A percentile compares a stretch with the other conserved stretches of the same genome.
phyloP scores from a whole-genome alignment of 2,329 filamentous ascomycete species.

The Ophiostoma sp. region DNA sequence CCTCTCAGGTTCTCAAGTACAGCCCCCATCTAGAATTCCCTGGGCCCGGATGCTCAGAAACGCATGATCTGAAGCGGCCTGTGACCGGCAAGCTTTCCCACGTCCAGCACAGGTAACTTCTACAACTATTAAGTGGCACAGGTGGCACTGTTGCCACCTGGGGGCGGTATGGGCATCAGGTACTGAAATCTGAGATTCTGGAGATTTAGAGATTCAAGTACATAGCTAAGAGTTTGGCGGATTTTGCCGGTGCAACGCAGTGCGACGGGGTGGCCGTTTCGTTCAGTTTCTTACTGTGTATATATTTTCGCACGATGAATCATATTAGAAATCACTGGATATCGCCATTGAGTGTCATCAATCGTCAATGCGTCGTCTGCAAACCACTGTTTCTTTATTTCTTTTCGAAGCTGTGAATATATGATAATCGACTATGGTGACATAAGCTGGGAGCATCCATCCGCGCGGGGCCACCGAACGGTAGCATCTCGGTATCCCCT shows the following conservation, averaged over 20 bases:
- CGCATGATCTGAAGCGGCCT: not conserved
- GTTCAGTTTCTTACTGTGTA: not conserved
- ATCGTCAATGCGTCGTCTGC: not conserved
- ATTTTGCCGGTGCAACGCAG: not conserved
- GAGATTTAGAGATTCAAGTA: not conserved
- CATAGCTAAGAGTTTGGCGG: not conserved
- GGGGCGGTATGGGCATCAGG: not conserved
- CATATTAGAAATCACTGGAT: not conserved
- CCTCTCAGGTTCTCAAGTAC: not conserved
- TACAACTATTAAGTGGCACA: not conserved
- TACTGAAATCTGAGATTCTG: not conserved
- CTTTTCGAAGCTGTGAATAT: not conserved
- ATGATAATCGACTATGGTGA: not conserved
- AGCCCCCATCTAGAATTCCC: not conserved
- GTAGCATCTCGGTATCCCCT: no score
- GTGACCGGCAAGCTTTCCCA: not conserved
- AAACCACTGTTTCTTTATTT: not conserved
- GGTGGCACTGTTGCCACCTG: not conserved
- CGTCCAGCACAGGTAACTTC: not conserved
- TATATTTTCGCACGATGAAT: not conserved
- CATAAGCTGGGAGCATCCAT: slow-evolving; percentile 7
- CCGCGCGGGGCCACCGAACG: not conserved
- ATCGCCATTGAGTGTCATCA: not conserved
- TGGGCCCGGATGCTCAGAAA: not conserved
- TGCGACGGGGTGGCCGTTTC: not conserved